phyloP scores from a whole-genome alignment of 768 basidiomycete species.

The Pleurotus pulmonarius region DNA sequence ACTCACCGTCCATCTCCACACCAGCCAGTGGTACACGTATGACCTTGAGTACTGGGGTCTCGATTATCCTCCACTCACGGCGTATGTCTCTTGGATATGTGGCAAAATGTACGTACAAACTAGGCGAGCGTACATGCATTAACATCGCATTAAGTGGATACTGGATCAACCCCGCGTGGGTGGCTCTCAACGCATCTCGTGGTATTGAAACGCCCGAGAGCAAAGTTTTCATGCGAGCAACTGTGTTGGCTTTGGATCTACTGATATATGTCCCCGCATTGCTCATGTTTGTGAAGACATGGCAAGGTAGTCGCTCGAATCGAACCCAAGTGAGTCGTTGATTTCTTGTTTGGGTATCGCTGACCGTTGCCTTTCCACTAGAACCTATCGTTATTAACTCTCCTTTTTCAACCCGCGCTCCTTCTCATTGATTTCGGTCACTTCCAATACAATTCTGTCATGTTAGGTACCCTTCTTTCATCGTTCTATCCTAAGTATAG shows the following conservation, averaged over 20 bases:
- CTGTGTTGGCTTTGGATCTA: slow-evolving; percentile 66
- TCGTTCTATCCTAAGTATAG: not conserved
- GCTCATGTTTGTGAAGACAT: slow-evolving; percentile 57
- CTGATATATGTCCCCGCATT: slow-evolving; percentile 76
- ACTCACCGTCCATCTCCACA: slow-evolving; percentile 72
- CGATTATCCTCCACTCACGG: slow-evolving; percentile 93
- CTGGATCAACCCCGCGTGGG: slow-evolving; percentile 57
- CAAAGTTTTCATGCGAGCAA: slow-evolving; percentile 78
- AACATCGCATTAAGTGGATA: slow-evolving; percentile 21
- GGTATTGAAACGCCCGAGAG: slow-evolving; percentile 66
- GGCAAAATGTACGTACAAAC: slow-evolving; percentile 59
- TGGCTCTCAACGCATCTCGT: slow-evolving; percentile 64
- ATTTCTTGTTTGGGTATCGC: not conserved
- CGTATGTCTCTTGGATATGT: slow-evolving; percentile 83
- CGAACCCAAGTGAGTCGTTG: slow-evolving; percentile 65
- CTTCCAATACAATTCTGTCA: slow-evolving; percentile 93
- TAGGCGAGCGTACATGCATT: too few species aligned
- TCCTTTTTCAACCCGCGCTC: slow-evolving; percentile 82
- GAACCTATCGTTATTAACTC: slow-evolving; percentile 64
- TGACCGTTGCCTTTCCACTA: slow-evolving; percentile 20
- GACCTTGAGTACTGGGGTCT: slow-evolving; percentile 91
- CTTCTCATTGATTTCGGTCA: slow-evolving; percentile 89
- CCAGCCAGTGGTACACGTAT: slow-evolving; percentile 81
- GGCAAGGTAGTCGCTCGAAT: slow-evolving; percentile 67
- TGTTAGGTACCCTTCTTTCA: slow-evolving; percentile 61